Percentiles rank a stretch among this genome's conserved stretches.
Evolutionary conservation across 2,329 filamentous ascomycete genomes (phyloP).

Genomic region (Mycosphaerelloides madeirae): DNA sequence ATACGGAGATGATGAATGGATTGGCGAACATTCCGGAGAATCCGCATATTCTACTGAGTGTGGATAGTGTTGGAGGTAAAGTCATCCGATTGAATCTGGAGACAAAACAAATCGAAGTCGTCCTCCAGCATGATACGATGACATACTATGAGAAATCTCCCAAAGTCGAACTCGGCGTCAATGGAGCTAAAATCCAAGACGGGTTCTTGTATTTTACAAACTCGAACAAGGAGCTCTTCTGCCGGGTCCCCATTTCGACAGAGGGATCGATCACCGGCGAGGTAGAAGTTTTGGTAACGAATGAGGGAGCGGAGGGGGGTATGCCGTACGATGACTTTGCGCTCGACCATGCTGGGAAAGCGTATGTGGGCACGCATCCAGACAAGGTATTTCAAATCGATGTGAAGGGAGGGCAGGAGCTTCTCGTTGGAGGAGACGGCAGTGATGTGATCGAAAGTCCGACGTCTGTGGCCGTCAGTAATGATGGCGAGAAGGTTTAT

Average conservation of each 20-base stretch:
- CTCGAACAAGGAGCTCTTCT: slow-evolving; percentile 1
- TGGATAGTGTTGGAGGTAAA: not conserved
- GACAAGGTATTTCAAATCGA: slow-evolving; percentile 1
- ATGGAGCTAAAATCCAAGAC: not conserved
- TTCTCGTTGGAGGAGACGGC: slow-evolving; percentile 1
- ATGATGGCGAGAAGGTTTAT: slow-evolving; percentile 4
- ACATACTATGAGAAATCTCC: not conserved
- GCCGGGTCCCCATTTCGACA: not conserved
- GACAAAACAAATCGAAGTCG: not conserved
- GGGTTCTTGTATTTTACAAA: slow-evolving; percentile 7
- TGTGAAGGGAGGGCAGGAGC: not conserved
- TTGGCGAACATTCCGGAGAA: not conserved
- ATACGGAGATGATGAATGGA: slow-evolving; percentile 1
- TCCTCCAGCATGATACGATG: slow-evolving; percentile 1
- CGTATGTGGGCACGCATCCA: slow-evolving; percentile 3
- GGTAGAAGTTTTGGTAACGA: slow-evolving; percentile 1
- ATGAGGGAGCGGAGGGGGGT: not conserved
- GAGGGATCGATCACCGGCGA: slow-evolving; percentile 1
- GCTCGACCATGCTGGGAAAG: slow-evolving; percentile 4
- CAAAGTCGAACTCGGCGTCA: not conserved
- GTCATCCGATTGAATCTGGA: slow-evolving; percentile 1
- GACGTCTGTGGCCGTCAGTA: slow-evolving; percentile 2
- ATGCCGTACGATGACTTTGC: slow-evolving; percentile 7
- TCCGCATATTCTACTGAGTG: slow-evolving; percentile 1
- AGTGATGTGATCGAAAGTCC: slow-evolving; percentile 1